Base-by-base conservation (phyloP, 108 stramenopile species). In the Cyclotella kingstonii region DNA sequence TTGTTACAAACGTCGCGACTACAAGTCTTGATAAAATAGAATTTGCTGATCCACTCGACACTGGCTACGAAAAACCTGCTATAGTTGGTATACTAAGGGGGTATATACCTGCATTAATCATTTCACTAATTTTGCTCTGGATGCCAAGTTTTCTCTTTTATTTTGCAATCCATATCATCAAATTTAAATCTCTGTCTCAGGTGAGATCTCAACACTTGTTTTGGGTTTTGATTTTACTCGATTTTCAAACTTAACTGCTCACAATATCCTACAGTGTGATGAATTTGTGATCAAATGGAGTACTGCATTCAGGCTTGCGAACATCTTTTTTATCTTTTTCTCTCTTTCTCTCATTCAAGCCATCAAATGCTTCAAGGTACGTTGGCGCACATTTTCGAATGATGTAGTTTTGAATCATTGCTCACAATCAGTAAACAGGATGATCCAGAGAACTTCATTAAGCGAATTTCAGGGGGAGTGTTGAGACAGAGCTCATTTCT, bases 181-280 rank as follows among this genome's bases (percentile, higher is more conserved):
- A 77, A 21, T 83, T 83, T 77, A 83, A 83, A 51, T 57, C 76
- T 18, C 43, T 60, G 5, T 77, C 76, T 17, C 62, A 80, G 49
- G 62, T 52, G 15, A 63, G 60, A n/a, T 43, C 42, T 15, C 14
- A 0, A 11, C 3, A 40, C 17, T 33, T 35, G 18, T 48, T 28
- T 18, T 7, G 40, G 38, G 8, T 10, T 38, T n/a, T 12, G 15
- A 30, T 27, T 11, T 48, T 29, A n/a, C n/a, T n/a, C n/a, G n/a
- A n/a, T n/a, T n/a, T n/a, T 9, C 18, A 12, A 12, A 15, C 41
- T 26, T 46, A 28, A 54, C 17, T 34, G 23, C 12, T 43, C 11
- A 19, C 44, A 5, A 28, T 21, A 4, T 21, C 29, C 39, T 60
- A 36, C 50, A 70, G 52, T 39, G 56, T 29, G 70, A 76, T 28